Evolutionary conservation across 345 rosid genomes (phyloP).

Genomic region (Syzygium aqueum): DNA sequence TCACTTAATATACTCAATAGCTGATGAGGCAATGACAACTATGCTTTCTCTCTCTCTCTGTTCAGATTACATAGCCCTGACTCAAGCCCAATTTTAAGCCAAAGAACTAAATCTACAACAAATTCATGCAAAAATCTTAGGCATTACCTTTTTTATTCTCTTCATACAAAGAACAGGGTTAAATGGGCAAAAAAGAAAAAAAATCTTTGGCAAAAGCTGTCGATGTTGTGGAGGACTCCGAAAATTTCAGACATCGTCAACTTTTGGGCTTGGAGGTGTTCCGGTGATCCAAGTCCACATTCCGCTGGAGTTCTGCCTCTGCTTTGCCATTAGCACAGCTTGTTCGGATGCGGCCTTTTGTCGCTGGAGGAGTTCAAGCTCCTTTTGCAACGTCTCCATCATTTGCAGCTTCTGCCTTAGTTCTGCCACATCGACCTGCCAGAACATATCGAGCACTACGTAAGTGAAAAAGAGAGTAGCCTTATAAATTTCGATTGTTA

Average conservation of each 20-base stretch:
- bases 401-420: conserved; percentile 86
- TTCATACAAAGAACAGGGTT: neutral
- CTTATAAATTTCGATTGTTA: neutral
- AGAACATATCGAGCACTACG: neutral
- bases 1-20: neutral
- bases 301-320: conserved; percentile 75
- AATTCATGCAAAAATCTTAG: neutral
- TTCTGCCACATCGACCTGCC: conserved; percentile 97
- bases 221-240: neutral
- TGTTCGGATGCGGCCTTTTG: conserved; percentile 97
- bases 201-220: neutral
- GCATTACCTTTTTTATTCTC: neutral
- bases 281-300: conserved; percentile 99
- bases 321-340: conserved; percentile 65
- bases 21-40: neutral
- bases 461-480: neutral
- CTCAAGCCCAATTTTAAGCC: no score
- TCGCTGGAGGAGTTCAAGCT: conserved; percentile 85
- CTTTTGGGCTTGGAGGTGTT: conserved; percentile 30
- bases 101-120: neutral
- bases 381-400: conserved; percentile 78
- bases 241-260: conserved; percentile 5
- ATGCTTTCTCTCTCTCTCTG: neutral
- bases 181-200: neutral
- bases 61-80: neutral